Base-by-base conservation (phyloP, 192 early-diverging fungal genomes). In the Entrophospora sp. region DNA sequence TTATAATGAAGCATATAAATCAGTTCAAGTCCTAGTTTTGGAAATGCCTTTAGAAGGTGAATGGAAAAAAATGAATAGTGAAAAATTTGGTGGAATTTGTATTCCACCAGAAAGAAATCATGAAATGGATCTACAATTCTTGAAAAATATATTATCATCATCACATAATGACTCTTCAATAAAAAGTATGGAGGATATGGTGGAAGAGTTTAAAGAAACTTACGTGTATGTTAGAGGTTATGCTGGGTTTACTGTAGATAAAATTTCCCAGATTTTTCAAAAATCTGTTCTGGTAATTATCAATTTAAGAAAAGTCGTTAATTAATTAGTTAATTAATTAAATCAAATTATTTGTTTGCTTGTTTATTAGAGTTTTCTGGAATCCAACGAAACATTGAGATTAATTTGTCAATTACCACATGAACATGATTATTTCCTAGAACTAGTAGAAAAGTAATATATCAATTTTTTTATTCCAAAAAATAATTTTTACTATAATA, bases 201-300 rank as follows among this genome's bases (percentile, higher is more conserved):
- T 75, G 75, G 9, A 70, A 10, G 78, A 83, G 57, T 83, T 83
- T 60, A 73, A 69, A 13, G 74, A 72, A 22, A 77, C 81, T 0
- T 83, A 80, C 69, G 75, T 83, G 13, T 83, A 80, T 56, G 76
- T 83, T 43, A 77, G 73, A 5, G 81, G 81, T 14, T 83, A 73
- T 58, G 74, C 79, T 32, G 53, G 56, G 14, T 69, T 71, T 30
- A 77, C 78, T 1, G 69, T 80, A 3, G 76, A 80, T 59, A 80
- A 78, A 60, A 73, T 83, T 22, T 69, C 69, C 18, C 69, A 77
- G 18, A 78, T 83, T 16, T 78, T 74, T 53, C 64, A 61, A 8
- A 83, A 80, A 43, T 67, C 73, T 22, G 69, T 65, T 46, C 71
- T 69, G 32, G 80, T 79, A 57, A 71, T 60, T 27, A 46, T n/a